Base-by-base conservation (phyloP, 208 protist species). In the Trypanosomatidae sp. region DNA sequence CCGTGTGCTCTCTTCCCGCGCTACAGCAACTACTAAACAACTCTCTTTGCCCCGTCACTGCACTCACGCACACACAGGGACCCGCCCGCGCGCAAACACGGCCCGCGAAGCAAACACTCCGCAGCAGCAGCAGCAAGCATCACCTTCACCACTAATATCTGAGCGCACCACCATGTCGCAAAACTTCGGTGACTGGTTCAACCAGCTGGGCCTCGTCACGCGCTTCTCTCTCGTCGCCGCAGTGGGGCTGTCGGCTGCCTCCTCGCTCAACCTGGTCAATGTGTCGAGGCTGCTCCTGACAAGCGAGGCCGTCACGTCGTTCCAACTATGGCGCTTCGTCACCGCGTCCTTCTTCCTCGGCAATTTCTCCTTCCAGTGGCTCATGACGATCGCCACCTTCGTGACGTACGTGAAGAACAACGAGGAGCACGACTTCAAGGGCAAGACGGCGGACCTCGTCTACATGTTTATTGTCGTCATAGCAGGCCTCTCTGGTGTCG, bases 301-400 rank as follows among this genome's bases (percentile, higher is more conserved):
- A 17, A 59, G 59, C 3, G 59, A 80, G 3, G 78, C 87, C 2
- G 55, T 87, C 30, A 85, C 59, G 8, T 77, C 73, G 25, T 53
- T 94, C 22, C 79, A 91, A 73, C 49, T 90, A 15, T 97, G 91
- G 90, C 80, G 93, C 9, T 73, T 81, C 22, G 46, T 90, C 30
- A 97, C 91, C 6, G 53, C 91, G 0, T 82, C 88, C 47, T 74
- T 97, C 22, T 97, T 86, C 65, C 85, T 96, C 68, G 93, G 91
- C 15, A 80, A 82, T 30, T 94, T 96, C 62, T 95, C 89, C 28
- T 90, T 96, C 28, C 58, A 41, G n/a, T 97, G 90, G 88, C 70
- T 95, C 49, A 89, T 97, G 82, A 84, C 85, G 4, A 59, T 96
- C 7, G 87, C 82, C 3, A 92, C 87, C 68, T 87, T 97, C 67